Percentiles rank a stretch among this genome's conserved stretches.
phyloP scores from a whole-genome alignment of 805 yeast species.

The Starmerella powellii region DNA sequence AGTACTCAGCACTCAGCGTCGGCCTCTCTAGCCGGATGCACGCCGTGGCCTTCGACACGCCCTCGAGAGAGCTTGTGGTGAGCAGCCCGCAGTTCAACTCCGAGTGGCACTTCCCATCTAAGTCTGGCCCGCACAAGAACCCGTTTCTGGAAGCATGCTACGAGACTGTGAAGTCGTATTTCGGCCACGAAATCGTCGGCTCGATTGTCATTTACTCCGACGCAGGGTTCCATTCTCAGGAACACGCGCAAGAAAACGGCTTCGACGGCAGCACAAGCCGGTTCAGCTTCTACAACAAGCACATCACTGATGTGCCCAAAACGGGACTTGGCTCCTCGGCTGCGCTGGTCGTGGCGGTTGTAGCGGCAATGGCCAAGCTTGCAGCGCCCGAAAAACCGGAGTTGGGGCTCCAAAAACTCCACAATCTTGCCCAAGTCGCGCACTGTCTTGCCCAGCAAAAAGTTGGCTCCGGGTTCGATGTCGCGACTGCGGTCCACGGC shows the following conservation, averaged over 20 bases:
- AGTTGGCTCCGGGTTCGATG: slow-evolving; percentile 94
- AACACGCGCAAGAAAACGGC: slow-evolving; percentile 31
- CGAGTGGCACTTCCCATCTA: slow-evolving; percentile 18
- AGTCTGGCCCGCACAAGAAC: slow-evolving; percentile 32
- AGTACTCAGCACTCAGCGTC: slow-evolving; percentile 63
- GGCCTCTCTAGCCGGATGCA: slow-evolving; percentile 88
- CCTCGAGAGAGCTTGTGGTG: slow-evolving; percentile 8
- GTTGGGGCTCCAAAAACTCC: slow-evolving; percentile 36
- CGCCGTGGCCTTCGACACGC: slow-evolving; percentile 31
- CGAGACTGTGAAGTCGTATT: slow-evolving; percentile 42
- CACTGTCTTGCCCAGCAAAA: slow-evolving; percentile 93
- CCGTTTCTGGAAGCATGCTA: slow-evolving; percentile 67
- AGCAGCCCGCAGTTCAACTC: slow-evolving; percentile 23
- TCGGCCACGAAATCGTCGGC: slow-evolving; percentile 29
- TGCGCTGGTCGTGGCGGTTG: slow-evolving; percentile 71
- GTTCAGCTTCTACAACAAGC: slow-evolving; percentile 48
- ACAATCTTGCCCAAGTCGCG: slow-evolving; percentile 75
- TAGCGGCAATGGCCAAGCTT: slow-evolving; percentile 51
- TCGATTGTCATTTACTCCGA: slow-evolving; percentile 66
- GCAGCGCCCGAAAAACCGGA: background rate
- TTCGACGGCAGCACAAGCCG: slow-evolving; percentile 9
- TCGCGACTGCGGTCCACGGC: slow-evolving; percentile 90
- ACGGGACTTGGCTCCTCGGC: slow-evolving; percentile 97
- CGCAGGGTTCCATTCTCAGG: slow-evolving; percentile 77
- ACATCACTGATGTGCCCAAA: slow-evolving; percentile 67